Percentiles rank a stretch among this genome's conserved stretches.
Evolutionary conservation across 495 filamentous ascomycete genomes (phyloP).

Genomic region (Aspergillus sparsus): DNA sequence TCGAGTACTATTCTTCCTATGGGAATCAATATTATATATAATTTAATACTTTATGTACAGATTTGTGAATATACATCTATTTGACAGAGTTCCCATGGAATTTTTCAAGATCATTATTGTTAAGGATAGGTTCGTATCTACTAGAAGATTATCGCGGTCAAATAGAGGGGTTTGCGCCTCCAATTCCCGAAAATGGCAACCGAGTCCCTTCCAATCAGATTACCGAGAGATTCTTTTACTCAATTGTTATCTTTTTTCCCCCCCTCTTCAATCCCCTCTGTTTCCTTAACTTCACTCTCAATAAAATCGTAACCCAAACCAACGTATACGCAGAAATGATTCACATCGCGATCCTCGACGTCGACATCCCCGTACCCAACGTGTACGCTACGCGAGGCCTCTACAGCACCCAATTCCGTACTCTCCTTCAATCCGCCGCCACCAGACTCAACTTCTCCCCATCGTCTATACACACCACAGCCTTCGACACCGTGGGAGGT

Average conservation of each 20-base stretch:
- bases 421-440: constrained; percentile 37
- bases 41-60: too few species aligned
- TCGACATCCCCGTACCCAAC: constrained; percentile 39
- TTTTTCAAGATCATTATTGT: too few species aligned
- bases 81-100: too few species aligned
- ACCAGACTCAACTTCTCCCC: constrained; percentile 29
- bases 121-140: too few species aligned
- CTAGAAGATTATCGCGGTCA: too few species aligned
- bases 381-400: constrained; percentile 40
- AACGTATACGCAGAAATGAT: background rate
- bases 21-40: too few species aligned
- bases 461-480: constrained; percentile 34
- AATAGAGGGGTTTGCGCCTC: background rate
- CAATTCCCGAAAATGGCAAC: constrained; percentile 20
- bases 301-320: constrained; percentile 18
- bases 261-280: background rate
- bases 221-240: background rate
- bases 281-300: background rate
- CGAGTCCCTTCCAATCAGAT: constrained; percentile 15
- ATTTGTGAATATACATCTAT: too few species aligned
- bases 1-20: too few species aligned
- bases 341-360: constrained; percentile 47
- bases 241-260: background rate
- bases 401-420: constrained; percentile 42
- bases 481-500: constrained; percentile 43